phyloP scores from a whole-genome alignment of 2,329 filamentous ascomycete genomes.

The Emmonsiellopsis sp. region DNA sequence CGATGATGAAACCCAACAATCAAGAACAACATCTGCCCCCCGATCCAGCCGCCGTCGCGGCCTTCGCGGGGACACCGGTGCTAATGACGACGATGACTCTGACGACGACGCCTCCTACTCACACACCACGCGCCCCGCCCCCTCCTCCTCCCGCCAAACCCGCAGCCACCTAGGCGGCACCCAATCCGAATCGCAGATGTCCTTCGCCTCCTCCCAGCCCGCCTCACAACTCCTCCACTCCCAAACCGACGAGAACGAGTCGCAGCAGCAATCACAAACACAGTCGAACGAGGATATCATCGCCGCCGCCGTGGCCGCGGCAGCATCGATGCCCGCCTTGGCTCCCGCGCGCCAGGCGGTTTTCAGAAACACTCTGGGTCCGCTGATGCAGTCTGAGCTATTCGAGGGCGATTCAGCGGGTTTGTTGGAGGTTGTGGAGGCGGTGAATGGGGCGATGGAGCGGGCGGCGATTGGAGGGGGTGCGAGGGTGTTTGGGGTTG shows the following conservation, averaged over 20 bases:
- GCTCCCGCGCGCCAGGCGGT: conserved; percentile 54
- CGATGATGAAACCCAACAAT: conserved; percentile 17
- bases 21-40: conserved; percentile 17
- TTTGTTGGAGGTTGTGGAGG: conserved; percentile 63
- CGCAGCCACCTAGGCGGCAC: conserved; percentile 30
- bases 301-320: conserved; percentile 23
- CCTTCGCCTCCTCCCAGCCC: conserved; percentile 70
- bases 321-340: conserved; percentile 41
- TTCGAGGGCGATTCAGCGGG: conserved; percentile 74
- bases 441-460: conserved; percentile 66
- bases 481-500: conserved; percentile 52
- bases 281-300: conserved; percentile 14
- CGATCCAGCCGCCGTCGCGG: conserved; percentile 22
- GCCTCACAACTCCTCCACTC: conserved; percentile 59
- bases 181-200: conserved; percentile 47
- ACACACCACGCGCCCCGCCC: conserved; percentile 39
- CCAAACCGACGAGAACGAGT: conserved; percentile 32
- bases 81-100: conserved; percentile 47
- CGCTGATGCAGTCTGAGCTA: conserved; percentile 70
- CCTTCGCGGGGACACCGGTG: conserved; percentile 23
- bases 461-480: conserved; percentile 36
- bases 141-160: conserved; percentile 25
- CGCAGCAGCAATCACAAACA: not conserved
- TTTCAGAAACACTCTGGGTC: conserved; percentile 75
- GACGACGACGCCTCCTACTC: conserved; percentile 48